Evolutionary conservation across 1,284 basidiomycete genomes (phyloP).

Genomic region (Apiotrichum porosum): DNA sequence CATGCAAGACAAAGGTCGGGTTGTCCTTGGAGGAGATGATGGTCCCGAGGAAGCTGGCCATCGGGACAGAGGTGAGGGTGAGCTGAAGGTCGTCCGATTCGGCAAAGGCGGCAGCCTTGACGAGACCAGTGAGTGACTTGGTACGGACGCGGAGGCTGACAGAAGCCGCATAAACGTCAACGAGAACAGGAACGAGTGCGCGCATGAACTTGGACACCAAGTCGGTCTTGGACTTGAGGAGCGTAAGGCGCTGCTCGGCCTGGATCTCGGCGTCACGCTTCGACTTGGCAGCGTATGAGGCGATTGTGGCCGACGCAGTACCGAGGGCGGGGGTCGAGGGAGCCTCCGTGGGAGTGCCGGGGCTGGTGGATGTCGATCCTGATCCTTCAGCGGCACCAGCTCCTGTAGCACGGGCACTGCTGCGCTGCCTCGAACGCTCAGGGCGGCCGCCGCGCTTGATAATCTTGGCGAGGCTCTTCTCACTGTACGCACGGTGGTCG

Average conservation of each 20-base stretch:
- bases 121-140: slow-evolving; percentile 75
- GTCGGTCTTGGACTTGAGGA: slow-evolving; percentile 66
- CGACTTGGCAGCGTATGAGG: slow-evolving; percentile 18
- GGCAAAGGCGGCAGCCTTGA: slow-evolving; percentile 84
- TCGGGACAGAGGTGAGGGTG: slow-evolving; percentile 76
- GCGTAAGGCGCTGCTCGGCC: slow-evolving; percentile 45
- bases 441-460: slow-evolving; percentile 26
- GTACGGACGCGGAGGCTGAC: slow-evolving; percentile 77
- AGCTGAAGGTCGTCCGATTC: slow-evolving; percentile 68
- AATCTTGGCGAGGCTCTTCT: slow-evolving; percentile 63
- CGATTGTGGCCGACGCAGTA: background rate
- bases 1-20: slow-evolving; percentile 73
- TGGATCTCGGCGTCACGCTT: slow-evolving; percentile 44
- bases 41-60: slow-evolving; percentile 86
- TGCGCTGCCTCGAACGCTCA: slow-evolving; percentile 11
- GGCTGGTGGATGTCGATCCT: slow-evolving; percentile 15
- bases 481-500: slow-evolving; percentile 81
- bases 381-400: too few species aligned
- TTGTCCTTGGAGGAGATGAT: slow-evolving; percentile 88
- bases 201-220: slow-evolving; percentile 79
- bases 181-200: slow-evolving; percentile 80
- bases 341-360: slow-evolving; percentile 20
- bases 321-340: slow-evolving; percentile 1
- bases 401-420: background rate
- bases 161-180: slow-evolving; percentile 92